Evolutionary conservation across 23 red algal genomes (phyloP), one percentile per base, ranked within the genome.

Genomic region (Gracilaria caudata): DNA sequence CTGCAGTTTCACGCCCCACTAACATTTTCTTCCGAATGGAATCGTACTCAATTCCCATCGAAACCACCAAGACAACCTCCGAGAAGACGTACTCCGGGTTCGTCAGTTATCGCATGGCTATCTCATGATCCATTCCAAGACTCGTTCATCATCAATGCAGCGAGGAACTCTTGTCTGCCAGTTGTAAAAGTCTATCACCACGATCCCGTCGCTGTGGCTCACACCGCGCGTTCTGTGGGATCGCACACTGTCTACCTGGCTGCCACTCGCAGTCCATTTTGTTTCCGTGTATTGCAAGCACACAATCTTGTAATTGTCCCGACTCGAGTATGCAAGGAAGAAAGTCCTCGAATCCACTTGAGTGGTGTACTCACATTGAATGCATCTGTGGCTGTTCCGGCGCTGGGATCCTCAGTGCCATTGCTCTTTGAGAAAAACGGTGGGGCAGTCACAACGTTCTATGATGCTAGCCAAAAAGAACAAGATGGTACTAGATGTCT

Each of bases 351-450:
- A 0, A 36, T 16, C 26, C 2, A 33, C 0, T 24, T 66, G 11
- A 36, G 61, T 16, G 8, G 29, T 17, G 61, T 4, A 12, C 29
- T 30, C 0, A n/a, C 49, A 20, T 36, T 30, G 24, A 33, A 75
- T 36, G 43, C 70, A 41, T 75, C 70, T 7, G 40, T 75, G 3
- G 70, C 70, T 29, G 40, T 47, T 1, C 39, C 39, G 13, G 70
- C 70, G 37, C 28, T 75, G 9, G 70, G 70, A 38, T 49, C 39
- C 21, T 32, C 51, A 1, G 19, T 14, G 23, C 85, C 85, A 24
- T 19, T 89, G 2, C 72, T 89, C 24, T 25, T 68, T 45, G 85
- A 89, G 41, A 89, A 51, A 16, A 49, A 64, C 3, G 56, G 72
- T 33, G 85, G 75, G 36, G 30, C 51, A 10, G 71, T 89, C 21